Percentiles rank a stretch among this genome's conserved stretches.
Conservation (phyloP, 2,329 filamentous ascomycete species). For the Tolypocladium ovalisporum region DNA sequence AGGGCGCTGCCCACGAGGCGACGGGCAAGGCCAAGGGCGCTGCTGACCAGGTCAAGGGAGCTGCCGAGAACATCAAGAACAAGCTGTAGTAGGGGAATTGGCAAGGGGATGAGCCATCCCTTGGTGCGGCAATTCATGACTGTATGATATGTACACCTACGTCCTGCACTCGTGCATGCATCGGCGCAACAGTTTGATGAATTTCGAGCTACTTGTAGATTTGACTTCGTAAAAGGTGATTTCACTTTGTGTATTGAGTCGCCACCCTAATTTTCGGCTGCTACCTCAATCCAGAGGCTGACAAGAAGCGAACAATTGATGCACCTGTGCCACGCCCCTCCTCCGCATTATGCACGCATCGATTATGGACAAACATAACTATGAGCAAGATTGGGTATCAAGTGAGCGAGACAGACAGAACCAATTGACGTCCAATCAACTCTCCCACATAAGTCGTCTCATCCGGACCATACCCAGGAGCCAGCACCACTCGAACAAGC, state of each 20-base stretch:
- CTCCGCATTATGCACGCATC: neutral
- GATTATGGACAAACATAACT: neutral
- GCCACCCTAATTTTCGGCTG: neutral
- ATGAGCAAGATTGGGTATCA: neutral
- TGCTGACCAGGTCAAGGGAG: constrained; percentile 29
- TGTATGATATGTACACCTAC: neutral
- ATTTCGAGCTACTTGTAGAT: neutral
- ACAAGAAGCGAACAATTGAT: neutral
- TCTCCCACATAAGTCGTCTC: neutral
- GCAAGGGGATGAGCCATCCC: too few species aligned
- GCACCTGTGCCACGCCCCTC: neutral
- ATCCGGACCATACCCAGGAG: neutral
- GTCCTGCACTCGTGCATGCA: neutral
- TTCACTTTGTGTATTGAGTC: neutral
- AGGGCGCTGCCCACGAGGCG: constrained; percentile 24
- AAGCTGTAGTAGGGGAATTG: neutral
- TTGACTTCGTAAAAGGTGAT: neutral
- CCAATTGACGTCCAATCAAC: neutral
- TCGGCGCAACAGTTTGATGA: neutral
- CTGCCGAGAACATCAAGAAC: constrained; percentile 24
- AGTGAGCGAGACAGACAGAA: neutral
- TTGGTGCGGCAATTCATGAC: neutral
- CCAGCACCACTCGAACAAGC: neutral
- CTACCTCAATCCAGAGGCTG: neutral
- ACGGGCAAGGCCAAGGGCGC: constrained; percentile 33